phyloP scores from a whole-genome alignment of 129 eudicot genomes.

The Pseudognaphalium luteoalbum region DNA sequence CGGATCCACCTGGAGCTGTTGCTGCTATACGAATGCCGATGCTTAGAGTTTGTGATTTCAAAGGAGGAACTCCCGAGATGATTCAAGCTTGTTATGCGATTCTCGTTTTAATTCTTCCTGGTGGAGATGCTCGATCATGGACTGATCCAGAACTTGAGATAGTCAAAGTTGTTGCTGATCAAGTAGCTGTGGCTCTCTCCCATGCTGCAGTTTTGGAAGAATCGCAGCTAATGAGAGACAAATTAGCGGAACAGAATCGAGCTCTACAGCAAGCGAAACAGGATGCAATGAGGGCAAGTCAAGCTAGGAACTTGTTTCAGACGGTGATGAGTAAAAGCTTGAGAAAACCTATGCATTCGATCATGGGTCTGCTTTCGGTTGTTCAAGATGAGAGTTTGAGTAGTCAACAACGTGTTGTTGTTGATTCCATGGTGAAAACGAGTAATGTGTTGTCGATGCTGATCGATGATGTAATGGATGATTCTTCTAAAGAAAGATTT shows the following conservation, averaged over 20 bases:
- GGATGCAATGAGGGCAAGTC: conserved; percentile 67
- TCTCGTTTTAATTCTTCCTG: conserved; percentile 63
- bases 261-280: conserved; percentile 57
- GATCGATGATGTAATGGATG: conserved; percentile 61
- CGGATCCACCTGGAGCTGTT: conserved; percentile 46
- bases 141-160: conserved; percentile 57
- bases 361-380: conserved; percentile 62
- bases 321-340: conserved; percentile 65
- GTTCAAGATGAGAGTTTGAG: conserved; percentile 49
- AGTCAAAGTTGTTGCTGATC: conserved; percentile 67
- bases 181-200: conserved; percentile 77
- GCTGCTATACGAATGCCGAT: conserved; percentile 81
- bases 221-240: conserved; percentile 66
- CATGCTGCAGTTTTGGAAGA: conserved; percentile 82
- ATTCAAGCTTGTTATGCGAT: conserved; percentile 63
- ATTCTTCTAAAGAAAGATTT: conserved; percentile 52
- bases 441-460: conserved; percentile 56
- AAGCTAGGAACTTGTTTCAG: conserved; percentile 60
- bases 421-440: conserved; percentile 54
- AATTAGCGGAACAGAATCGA: conserved; percentile 56
- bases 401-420: conserved; percentile 41
- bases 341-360: conserved; percentile 72
- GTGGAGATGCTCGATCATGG: conserved; percentile 50
- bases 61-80: conserved; percentile 66
- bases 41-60: conserved; percentile 64